phyloP scores from a whole-genome alignment of 805 yeast genomes.

The Zygotorulaspora chibaensis region DNA sequence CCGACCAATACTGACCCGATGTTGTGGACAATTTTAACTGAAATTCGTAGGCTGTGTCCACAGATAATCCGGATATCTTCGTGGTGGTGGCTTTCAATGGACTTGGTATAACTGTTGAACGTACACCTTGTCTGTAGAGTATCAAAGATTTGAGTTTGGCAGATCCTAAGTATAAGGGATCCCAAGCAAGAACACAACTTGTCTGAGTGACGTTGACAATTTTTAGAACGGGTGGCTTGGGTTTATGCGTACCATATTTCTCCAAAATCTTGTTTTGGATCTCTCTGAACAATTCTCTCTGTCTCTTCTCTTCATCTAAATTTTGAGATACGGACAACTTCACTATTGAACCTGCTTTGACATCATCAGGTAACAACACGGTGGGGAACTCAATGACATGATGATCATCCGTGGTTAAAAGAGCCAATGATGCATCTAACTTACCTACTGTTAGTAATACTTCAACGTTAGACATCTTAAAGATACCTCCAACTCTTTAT shows the following conservation, averaged over 20 bases:
- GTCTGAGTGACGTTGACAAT: conserved; percentile 86
- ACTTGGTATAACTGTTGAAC: conserved; percentile 77
- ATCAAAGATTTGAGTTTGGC: conserved; percentile 72
- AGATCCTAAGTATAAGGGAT: conserved; percentile 74
- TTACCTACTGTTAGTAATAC: conserved; percentile 94
- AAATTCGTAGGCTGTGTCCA: conserved; percentile 77
- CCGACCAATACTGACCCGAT: conserved; percentile 78
- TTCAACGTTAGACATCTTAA: conserved; percentile 48
- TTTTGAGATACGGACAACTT: conserved; percentile 82
- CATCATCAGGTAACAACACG: conserved; percentile 81
- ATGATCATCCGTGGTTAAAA: conserved; percentile 84
- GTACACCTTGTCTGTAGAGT: conserved; percentile 58
- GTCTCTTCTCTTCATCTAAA: conserved; percentile 56
- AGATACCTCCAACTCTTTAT: background rate
- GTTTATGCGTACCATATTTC: conserved; percentile 68
- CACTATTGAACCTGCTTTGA: conserved; percentile 87
- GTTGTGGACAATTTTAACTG: conserved; percentile 80
- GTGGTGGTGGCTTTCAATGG: conserved; percentile 76
- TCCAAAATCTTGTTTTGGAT: conserved; percentile 71
- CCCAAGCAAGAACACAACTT: conserved; percentile 94
- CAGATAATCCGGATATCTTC: conserved; percentile 85
- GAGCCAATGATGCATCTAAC: conserved; percentile 89
- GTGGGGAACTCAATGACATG: conserved; percentile 97
- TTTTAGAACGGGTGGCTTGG: conserved; percentile 64
- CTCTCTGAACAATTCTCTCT: conserved; percentile 51